Evolutionary conservation across 257 asterid genomes (phyloP).

Genomic region (Galeopsis tetrahit): DNA sequence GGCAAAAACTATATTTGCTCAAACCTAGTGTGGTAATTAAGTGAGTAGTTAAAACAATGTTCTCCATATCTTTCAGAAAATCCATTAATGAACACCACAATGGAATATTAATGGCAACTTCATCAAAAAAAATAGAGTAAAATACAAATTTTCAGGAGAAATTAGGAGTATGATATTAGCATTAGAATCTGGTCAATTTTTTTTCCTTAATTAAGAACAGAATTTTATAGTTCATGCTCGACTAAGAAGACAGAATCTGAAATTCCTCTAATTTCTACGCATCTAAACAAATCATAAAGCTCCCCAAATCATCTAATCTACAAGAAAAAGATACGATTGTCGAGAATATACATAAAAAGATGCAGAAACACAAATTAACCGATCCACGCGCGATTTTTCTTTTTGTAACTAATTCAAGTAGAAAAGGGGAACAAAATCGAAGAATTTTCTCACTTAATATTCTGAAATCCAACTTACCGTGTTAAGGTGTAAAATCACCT

Average conservation of each 20-base stretch:
- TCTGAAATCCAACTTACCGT: not conserved
- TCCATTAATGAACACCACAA: not conserved
- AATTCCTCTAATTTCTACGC: conserved; percentile 2
- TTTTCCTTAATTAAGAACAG: not conserved
- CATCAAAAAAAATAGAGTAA: not conserved
- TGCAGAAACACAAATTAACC: not conserved
- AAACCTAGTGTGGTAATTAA: not conserved
- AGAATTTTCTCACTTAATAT: not conserved
- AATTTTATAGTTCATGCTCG: not conserved
- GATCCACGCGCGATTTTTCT: not conserved
- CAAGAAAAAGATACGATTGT: not conserved
- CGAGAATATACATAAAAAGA: not conserved
- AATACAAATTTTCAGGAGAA: not conserved
- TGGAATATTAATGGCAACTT: not conserved
- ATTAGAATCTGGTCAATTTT: not conserved
- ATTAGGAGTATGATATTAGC: conserved; percentile 9
- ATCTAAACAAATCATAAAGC: conserved; percentile 4
- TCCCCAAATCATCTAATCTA: not conserved
- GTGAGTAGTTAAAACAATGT: not conserved
- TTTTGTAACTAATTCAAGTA: not conserved
- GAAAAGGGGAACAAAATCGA: not conserved
- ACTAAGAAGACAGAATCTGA: conserved; percentile 7
- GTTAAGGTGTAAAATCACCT: conserved; percentile 25
- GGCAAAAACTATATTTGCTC: not conserved
- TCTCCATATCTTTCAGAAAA: not conserved